Percentiles rank a stretch among this genome's conserved stretches.
These are phyloP conservation scores for Ceratobasidium sp. DNA, from an alignment of 1,284 basidiomycete genomes.

Conservation along the genomic window DNA sequence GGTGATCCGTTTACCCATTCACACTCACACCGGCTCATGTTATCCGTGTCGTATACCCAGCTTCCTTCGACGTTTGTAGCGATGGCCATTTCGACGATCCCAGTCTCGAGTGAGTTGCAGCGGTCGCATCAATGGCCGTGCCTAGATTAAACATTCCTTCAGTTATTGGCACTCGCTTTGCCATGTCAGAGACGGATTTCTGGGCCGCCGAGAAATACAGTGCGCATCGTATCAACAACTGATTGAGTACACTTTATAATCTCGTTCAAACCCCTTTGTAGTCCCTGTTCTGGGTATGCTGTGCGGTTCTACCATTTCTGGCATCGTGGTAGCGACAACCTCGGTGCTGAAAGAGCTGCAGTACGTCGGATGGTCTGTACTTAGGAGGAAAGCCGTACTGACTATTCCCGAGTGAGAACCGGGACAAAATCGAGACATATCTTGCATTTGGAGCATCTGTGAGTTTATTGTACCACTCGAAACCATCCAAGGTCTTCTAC, in stretches of 20 bases:
- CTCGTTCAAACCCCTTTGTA: slow-evolving; percentile 54
- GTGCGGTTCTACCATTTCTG: slow-evolving; percentile 82
- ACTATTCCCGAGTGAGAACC: slow-evolving; percentile 70
- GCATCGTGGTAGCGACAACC: slow-evolving; percentile 76
- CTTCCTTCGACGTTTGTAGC: slow-evolving; percentile 76
- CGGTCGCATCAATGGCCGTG: background rate
- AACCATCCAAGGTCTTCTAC: background rate
- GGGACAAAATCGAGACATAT: slow-evolving; percentile 85
- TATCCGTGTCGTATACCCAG: slow-evolving; percentile 58
- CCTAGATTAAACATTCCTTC: background rate
- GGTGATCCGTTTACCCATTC: slow-evolving; percentile 3
- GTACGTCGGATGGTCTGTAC: slow-evolving; percentile 59
- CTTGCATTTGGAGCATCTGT: slow-evolving; percentile 81
- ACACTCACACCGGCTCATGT: slow-evolving; percentile 1
- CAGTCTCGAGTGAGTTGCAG: slow-evolving; percentile 66
- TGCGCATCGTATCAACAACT: slow-evolving; percentile 56
- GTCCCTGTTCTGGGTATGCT: slow-evolving; percentile 92
- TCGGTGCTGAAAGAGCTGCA: slow-evolving; percentile 75
- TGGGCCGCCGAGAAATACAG: slow-evolving; percentile 87
- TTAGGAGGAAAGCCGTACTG: background rate
- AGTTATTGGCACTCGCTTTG: slow-evolving; percentile 78
- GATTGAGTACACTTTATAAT: slow-evolving; percentile 5
- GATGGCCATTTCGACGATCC: slow-evolving; percentile 82
- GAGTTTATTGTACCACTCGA: background rate
- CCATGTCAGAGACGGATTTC: slow-evolving; percentile 81